Conservation (phyloP, 1,139 yeast species). For the Diutina catenulata region DNA sequence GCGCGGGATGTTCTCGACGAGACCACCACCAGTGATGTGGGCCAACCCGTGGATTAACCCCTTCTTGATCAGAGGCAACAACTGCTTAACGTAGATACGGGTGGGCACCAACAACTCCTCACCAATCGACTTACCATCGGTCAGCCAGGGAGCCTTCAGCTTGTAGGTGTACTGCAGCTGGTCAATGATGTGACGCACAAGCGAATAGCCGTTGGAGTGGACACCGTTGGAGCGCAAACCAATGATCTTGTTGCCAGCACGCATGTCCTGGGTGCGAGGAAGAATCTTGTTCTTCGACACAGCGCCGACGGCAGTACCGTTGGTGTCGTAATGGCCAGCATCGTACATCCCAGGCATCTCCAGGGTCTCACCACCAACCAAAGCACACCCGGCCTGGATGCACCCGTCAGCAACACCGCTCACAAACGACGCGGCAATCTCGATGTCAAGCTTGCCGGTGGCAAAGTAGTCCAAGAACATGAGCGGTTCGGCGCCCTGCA, state of each 20-base stretch:
- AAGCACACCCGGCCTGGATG: slow-evolving; percentile 89
- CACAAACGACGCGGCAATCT: slow-evolving; percentile 79
- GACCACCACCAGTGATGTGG: slow-evolving; percentile 97
- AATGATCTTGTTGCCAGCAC: slow-evolving; percentile 66
- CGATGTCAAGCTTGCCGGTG: slow-evolving; percentile 78
- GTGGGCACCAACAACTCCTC: slow-evolving; percentile 84
- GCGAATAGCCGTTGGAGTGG: slow-evolving; percentile 94
- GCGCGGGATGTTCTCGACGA: slow-evolving; percentile 92
- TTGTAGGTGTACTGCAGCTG: slow-evolving; percentile 49
- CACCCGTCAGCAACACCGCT: slow-evolving; percentile 96
- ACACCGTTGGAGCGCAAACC: slow-evolving; percentile 89
- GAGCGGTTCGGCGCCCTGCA: slow-evolving; percentile 97
- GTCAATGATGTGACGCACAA: slow-evolving; percentile 90
- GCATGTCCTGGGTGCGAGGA: slow-evolving; percentile 59
- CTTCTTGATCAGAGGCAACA: slow-evolving; percentile 61
- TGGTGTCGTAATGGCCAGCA: slow-evolving; percentile 92
- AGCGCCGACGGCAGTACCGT: slow-evolving; percentile 99
- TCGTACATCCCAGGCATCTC: slow-evolving; percentile 99
- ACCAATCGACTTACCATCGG: slow-evolving; percentile 61
- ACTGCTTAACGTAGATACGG: slow-evolving; percentile 84
- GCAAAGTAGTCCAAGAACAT: slow-evolving; percentile 95
- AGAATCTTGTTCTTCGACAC: slow-evolving; percentile 67
- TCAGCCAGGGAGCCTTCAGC: slow-evolving; percentile 77
- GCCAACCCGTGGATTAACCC: slow-evolving; percentile 78
- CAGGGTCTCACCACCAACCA: slow-evolving; percentile 98